phyloP scores from a whole-genome alignment of 345 rosid genomes.

The Eucalyptus brandiana region DNA sequence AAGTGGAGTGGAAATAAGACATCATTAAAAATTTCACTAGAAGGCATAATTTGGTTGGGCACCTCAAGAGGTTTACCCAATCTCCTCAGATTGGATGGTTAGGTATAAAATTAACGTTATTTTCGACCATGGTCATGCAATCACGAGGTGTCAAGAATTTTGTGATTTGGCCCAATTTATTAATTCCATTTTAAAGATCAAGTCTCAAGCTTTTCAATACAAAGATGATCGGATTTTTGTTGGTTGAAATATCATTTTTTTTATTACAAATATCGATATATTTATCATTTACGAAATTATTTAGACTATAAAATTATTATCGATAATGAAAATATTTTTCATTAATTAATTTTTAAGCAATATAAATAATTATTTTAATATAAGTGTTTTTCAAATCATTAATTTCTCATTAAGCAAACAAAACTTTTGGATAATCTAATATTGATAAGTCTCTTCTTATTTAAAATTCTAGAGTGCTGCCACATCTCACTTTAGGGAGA shows the following conservation, averaged over 20 bases:
- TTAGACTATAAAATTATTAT: too few species aligned
- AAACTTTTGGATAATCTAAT: background rate
- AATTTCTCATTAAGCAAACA: fast-evolving
- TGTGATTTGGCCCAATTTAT: background rate
- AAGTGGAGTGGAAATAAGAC: background rate
- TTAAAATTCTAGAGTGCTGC: background rate
- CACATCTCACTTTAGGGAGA: background rate
- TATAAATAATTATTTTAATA: background rate
- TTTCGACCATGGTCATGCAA: background rate
- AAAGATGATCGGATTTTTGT: fast-evolving
- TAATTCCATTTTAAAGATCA: background rate
- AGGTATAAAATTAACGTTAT: background rate
- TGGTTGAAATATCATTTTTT: background rate
- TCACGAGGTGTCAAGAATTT: background rate
- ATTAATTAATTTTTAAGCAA: background rate
- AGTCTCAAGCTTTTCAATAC: background rate
- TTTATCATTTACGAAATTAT: fast-evolving
- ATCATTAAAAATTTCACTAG: background rate
- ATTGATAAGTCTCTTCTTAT: background rate
- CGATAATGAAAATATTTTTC: too few species aligned
- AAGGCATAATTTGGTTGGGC: background rate
- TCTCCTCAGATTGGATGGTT: background rate
- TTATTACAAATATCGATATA: fast-evolving
- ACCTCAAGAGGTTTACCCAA: background rate
- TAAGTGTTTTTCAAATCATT: too few species aligned